These are phyloP conservation scores for Jatropha multifida DNA, from an alignment of 441 rosid genomes.

Conservation along the genomic window DNA sequence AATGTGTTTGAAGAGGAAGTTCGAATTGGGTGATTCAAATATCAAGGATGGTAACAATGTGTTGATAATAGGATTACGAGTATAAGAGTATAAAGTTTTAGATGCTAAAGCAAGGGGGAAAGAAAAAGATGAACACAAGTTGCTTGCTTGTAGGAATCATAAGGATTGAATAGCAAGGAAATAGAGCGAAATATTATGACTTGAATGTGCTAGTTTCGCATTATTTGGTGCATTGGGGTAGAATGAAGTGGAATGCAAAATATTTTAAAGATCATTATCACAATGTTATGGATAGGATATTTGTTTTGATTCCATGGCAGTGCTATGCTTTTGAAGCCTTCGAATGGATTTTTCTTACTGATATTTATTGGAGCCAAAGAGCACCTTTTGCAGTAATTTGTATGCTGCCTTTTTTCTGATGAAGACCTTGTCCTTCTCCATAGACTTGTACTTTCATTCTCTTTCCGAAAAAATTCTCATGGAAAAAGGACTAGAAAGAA, in stretches of 20 bases:
- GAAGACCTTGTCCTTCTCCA: neutral
- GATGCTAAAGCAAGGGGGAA: neutral
- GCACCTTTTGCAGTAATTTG: neutral
- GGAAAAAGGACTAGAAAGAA: neutral
- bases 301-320: neutral
- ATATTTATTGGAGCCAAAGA: neutral
- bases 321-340: neutral
- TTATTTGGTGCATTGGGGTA: neutral
- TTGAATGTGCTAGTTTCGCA: neutral
- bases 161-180: neutral
- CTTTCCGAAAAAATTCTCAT: neutral
- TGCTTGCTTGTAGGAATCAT: neutral
- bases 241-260: neutral
- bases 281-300: neutral
- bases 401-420: neutral
- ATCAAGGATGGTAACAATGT: too few species aligned
- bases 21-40: too few species aligned
- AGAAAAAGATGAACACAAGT: neutral
- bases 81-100: neutral
- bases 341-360: neutral
- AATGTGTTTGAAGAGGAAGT: too few species aligned
- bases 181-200: neutral
- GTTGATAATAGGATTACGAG: neutral
- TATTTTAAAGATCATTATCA: neutral
- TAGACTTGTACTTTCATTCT: too few species aligned